Evolutionary conservation across 2,329 filamentous ascomycete genomes (phyloP).

Genomic region (Colletotrichum camelliae): DNA sequence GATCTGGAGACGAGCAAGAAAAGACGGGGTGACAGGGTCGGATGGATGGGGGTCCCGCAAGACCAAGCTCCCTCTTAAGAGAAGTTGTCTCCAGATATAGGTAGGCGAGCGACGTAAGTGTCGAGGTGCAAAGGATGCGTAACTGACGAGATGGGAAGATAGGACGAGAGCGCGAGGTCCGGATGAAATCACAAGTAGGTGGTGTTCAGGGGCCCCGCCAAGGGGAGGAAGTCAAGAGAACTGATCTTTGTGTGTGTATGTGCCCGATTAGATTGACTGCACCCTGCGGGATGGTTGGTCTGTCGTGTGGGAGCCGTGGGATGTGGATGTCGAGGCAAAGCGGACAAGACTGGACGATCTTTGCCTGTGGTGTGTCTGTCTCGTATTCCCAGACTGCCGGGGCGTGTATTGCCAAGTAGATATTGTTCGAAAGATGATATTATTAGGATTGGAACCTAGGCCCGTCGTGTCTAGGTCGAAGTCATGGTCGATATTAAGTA

Average conservation of each 20-base stretch:
- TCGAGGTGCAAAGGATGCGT: not conserved
- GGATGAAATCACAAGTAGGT: not conserved
- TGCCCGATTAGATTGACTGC: not conserved
- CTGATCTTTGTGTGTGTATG: not conserved
- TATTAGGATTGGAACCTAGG: not conserved
- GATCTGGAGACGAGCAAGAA: not conserved
- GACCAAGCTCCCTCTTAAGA: not conserved
- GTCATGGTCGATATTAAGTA: not conserved
- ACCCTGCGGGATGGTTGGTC: not conserved
- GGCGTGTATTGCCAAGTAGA: not conserved
- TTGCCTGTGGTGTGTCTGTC: not conserved
- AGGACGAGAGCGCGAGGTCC: not conserved
- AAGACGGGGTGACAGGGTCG: not conserved
- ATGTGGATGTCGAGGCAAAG: not conserved
- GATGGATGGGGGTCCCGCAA: not conserved
- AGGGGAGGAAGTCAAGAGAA: not conserved
- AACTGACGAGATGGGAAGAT: not conserved
- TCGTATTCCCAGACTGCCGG: not conserved
- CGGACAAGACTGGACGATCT: not conserved
- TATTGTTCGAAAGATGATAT: not conserved
- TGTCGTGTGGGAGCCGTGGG: not conserved
- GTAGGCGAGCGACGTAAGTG: not conserved
- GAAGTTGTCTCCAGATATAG: not conserved
- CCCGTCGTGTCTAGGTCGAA: not conserved
- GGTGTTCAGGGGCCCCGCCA: not conserved